Conservation (phyloP, 192 early-diverging fungal species). For the Entomortierella parvispora region DNA sequence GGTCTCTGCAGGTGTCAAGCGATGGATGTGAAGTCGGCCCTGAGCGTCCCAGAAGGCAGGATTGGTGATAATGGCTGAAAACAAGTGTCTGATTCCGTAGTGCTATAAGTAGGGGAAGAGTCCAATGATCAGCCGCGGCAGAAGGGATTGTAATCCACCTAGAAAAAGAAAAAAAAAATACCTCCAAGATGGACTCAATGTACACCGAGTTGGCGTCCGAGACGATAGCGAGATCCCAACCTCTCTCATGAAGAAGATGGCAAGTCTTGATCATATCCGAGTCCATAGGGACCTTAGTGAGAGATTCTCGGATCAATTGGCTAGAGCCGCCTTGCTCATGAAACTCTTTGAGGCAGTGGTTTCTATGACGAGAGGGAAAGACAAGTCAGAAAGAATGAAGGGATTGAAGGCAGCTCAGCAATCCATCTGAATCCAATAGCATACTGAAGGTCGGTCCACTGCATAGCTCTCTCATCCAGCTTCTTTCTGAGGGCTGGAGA, state of each 20-base stretch:
- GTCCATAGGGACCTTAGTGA: slow-evolving; percentile 36
- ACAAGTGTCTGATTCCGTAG: slow-evolving; percentile 33
- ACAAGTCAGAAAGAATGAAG: neutral
- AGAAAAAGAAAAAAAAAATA: neutral
- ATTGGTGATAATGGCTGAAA: slow-evolving; percentile 41
- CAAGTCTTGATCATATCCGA: slow-evolving; percentile 31
- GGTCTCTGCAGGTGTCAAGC: slow-evolving; percentile 39
- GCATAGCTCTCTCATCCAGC: slow-evolving; percentile 24
- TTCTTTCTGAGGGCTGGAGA: slow-evolving; percentile 28
- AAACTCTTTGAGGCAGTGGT: slow-evolving; percentile 37
- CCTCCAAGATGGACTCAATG: slow-evolving; percentile 43
- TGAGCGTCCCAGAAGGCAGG: slow-evolving; percentile 28
- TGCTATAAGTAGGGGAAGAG: slow-evolving; percentile 3
- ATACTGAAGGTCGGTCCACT: slow-evolving; percentile 52
- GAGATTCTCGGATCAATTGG: slow-evolving; percentile 9
- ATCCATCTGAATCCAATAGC: no score
- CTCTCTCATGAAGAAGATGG: slow-evolving; percentile 18
- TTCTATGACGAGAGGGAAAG: slow-evolving; percentile 5
- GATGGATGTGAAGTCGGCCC: slow-evolving; percentile 34
- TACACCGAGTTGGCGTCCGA: slow-evolving; percentile 47
- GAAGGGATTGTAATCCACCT: neutral
- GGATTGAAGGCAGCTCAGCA: no score
- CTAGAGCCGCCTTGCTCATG: slow-evolving; percentile 27
- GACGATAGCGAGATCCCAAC: slow-evolving; percentile 34
- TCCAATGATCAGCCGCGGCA: neutral